A percentile compares a stretch with the other conserved stretches of the same genome.
These are phyloP conservation scores for Coffea humblotiana DNA, from an alignment of 305 asterid species.

Conservation along the genomic window DNA sequence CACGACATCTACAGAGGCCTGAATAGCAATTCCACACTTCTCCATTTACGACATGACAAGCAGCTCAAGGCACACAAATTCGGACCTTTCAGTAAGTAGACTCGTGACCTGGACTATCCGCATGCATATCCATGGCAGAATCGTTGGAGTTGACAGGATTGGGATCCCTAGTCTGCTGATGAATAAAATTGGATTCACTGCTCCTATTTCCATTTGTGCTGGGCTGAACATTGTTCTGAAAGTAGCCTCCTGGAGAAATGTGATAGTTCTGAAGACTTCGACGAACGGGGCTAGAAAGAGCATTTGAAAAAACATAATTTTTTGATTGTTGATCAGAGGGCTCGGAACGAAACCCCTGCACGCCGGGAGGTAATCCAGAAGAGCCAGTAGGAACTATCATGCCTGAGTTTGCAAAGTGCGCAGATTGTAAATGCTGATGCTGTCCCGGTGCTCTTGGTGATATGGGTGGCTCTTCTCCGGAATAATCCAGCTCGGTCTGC, in stretches of 20 bases:
- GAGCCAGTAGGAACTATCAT: conserved; percentile 31
- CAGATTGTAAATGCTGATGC: conserved; percentile 21
- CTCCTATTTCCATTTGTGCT: conserved; percentile 25
- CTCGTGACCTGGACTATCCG: conserved; percentile 41
- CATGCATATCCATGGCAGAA: conserved; percentile 52
- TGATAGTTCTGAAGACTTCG: conserved; percentile 46
- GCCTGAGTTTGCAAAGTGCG: conserved; percentile 31
- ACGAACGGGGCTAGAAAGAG: conserved; percentile 49
- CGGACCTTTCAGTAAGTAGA: conserved; percentile 29
- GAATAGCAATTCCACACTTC: conserved; percentile 17
- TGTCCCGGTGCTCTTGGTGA: conserved; percentile 29
- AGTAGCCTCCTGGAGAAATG: conserved; percentile 35
- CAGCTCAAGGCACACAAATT: conserved; percentile 16
- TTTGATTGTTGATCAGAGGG: conserved; percentile 37
- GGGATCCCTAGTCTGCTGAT: conserved; percentile 34
- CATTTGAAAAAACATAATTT: conserved; percentile 45
- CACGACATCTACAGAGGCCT: conserved; percentile 18
- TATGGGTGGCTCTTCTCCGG: conserved; percentile 30
- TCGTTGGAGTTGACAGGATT: conserved; percentile 34
- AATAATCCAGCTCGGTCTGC: conserved; percentile 34
- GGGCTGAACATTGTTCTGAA: conserved; percentile 25
- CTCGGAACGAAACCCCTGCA: conserved; percentile 25
- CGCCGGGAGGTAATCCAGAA: conserved; percentile 25
- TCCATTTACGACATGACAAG: conserved; percentile 5
- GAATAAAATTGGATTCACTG: conserved; percentile 20